Evolutionary conservation across 257 asterid genomes (phyloP), one percentile per base, ranked within the genome.

Genomic region (Misopates orontium): DNA sequence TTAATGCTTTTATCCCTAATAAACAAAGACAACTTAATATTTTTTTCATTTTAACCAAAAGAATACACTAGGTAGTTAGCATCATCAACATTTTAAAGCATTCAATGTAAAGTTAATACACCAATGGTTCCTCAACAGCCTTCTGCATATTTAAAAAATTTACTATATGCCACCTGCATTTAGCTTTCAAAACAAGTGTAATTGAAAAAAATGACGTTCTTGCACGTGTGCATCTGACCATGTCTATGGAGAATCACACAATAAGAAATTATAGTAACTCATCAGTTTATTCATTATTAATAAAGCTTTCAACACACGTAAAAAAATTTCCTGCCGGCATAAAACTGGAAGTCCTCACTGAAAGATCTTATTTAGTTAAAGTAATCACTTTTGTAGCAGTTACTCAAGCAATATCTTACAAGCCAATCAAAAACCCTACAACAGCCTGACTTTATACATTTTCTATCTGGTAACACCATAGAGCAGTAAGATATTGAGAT

Each of bases 351-450:
- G 64, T 66, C 71, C 50, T 42, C 64, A 51, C 23, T 49, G 21
- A 13, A 56, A 66, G 32, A 58, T 28, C 5, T 18, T 41, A 40
- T 12, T 10, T 25, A 51, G 22, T 19, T 10, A 50, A 28, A 24
- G 5, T 56, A 14, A 5, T 36, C 62, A 44, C 53, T 47, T 31
- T 20, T 52, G 25, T 40, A 45, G 53, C 60, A 66, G 55, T 21
- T 52, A 45, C 40, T 49, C 51, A 77, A 63, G 73, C 73, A 68
- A 56, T 68, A 56, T 24, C 45, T 66, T 25, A 53, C 18, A 21
- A 45, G 47, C 19, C 15, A 15, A 57, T 68, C 47, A 53, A 45
- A 20, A 23, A 21, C 28, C 48, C 17, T 40, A 28, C 17, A 15
- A 23, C 6, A 61, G 28, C 15, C 56, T 22, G 21, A 66, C 47